phyloP scores from a whole-genome alignment of 2,329 filamentous ascomycete species.

The Pestalotiopsis sp. region DNA sequence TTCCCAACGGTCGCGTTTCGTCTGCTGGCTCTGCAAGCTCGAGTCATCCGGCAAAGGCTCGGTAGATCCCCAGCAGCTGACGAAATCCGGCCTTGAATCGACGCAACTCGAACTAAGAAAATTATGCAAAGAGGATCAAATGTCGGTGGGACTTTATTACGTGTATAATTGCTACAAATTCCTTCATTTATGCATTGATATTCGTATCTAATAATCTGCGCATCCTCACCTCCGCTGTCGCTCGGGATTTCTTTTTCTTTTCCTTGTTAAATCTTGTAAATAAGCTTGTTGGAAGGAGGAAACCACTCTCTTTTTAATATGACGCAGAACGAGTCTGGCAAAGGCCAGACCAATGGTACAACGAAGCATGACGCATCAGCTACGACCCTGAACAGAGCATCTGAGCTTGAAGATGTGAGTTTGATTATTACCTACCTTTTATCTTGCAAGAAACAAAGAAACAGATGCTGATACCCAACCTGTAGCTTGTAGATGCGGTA shows the following conservation, averaged over 20 bases:
- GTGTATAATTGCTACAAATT: neutral
- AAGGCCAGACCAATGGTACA: neutral
- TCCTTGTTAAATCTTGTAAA: neutral
- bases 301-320: neutral
- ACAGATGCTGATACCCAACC: conserved; percentile 9
- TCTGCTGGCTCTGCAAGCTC: neutral
- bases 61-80: conserved; percentile 6
- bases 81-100: conserved; percentile 1
- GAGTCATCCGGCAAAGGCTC: conserved; percentile 14
- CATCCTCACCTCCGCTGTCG: neutral
- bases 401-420: conserved; percentile 48
- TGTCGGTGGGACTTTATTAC: neutral
- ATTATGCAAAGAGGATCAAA: neutral
- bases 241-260: neutral
- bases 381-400: conserved; percentile 37
- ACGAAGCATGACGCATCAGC: neutral
- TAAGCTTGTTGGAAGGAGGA: neutral
- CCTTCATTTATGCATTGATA: neutral
- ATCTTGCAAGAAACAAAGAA: neutral
- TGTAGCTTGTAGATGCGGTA: conserved; percentile 68
- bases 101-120: conserved; percentile 3
- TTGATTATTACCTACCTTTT: neutral
- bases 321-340: neutral
- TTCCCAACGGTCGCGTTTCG: neutral
- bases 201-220: neutral